phyloP scores from a whole-genome alignment of 129 eudicot genomes.

The Lactuca saligna region DNA sequence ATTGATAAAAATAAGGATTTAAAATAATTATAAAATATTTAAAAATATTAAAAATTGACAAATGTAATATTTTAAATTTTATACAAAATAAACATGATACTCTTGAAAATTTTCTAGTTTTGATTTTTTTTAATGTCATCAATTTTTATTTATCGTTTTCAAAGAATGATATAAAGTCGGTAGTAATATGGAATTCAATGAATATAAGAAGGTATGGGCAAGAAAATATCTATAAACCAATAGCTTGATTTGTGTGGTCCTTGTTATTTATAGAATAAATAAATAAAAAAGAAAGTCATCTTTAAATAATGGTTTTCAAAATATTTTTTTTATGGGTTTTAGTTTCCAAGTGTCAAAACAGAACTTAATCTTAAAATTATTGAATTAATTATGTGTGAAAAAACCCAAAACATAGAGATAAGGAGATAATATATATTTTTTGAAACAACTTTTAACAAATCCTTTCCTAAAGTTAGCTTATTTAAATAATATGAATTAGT shows the following conservation, averaged over 20 bases:
- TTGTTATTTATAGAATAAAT: slow-evolving; percentile 21
- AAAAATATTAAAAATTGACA: no score
- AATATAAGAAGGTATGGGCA: slow-evolving; percentile 25
- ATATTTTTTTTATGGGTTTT: not conserved
- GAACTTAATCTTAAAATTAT: no score
- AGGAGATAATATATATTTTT: no score
- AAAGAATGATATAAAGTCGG: slow-evolving; percentile 12
- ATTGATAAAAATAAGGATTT: no score
- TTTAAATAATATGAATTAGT: no score
- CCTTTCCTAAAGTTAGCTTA: no score
- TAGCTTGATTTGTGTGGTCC: slow-evolving; percentile 34
- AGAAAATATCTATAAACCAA: slow-evolving; percentile 26
- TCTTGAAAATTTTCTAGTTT: not conserved
- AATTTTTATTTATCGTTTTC: not conserved
- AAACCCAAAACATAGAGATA: not conserved
- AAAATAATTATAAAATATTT: no score
- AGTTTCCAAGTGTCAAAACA: not conserved
- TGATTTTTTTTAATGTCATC: not conserved
- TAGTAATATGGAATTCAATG: slow-evolving; percentile 10
- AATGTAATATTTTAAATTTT: no score
- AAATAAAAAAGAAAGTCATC: slow-evolving; percentile 20
- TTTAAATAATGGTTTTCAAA: slow-evolving; percentile 10
- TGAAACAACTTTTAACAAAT: no score
- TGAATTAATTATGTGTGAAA: not conserved
- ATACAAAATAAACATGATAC: no score